phyloP scores from a whole-genome alignment of 2,329 filamentous ascomycete species.

The Paraconiothyrium sp. region DNA sequence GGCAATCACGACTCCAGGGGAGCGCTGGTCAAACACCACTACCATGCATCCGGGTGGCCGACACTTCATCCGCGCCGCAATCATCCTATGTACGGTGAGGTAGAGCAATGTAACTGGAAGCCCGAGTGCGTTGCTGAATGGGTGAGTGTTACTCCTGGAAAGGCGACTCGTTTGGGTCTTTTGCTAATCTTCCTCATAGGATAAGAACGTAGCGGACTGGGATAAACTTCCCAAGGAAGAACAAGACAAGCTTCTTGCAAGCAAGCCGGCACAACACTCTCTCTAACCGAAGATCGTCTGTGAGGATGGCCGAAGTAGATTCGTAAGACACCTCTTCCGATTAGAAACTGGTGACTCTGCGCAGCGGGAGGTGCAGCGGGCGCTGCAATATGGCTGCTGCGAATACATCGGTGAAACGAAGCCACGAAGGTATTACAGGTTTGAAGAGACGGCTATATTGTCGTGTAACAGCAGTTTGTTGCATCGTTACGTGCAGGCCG shows the following conservation, averaged over 20 bases:
- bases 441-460: neutral
- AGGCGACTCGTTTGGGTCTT: constrained; percentile 11
- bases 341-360: no score
- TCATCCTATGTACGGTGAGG: constrained; percentile 75
- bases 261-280: constrained; percentile 34
- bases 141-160: constrained; percentile 44
- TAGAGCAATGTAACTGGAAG: constrained; percentile 77
- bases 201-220: constrained; percentile 70
- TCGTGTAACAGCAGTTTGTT: neutral
- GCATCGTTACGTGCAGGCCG: neutral
- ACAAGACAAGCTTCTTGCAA: constrained; percentile 61
- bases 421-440: neutral
- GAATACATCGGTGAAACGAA: neutral
- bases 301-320: neutral
- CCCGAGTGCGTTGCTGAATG: constrained; percentile 70
- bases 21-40: constrained; percentile 77
- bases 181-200: constrained; percentile 35
- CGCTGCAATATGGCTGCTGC: neutral
- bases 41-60: constrained; percentile 78
- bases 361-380: neutral
- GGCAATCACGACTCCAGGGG: constrained; percentile 73
- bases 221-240: constrained; percentile 67
- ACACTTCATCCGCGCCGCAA: constrained; percentile 71
- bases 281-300: constrained; percentile 22
- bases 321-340: neutral